phyloP scores from a whole-genome alignment of 2,329 filamentous ascomycete species.

The Clathrospora elynae region DNA sequence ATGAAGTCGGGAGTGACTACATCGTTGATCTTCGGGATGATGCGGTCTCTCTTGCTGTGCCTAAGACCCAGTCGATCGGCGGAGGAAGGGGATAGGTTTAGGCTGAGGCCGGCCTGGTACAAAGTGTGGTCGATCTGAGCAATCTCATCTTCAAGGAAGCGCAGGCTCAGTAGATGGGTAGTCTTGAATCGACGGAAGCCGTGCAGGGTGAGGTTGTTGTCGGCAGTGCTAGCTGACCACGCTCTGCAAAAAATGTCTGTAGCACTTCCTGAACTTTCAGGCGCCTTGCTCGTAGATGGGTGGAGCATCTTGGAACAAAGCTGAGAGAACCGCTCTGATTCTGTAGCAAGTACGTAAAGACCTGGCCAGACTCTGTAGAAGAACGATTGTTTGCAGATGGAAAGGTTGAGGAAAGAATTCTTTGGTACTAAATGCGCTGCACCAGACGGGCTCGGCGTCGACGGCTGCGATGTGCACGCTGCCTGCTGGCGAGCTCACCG shows the following conservation, averaged over 20 bases:
- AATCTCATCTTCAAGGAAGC: constrained; percentile 44
- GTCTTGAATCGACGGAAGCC: constrained; percentile 34
- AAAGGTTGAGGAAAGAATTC: not conserved
- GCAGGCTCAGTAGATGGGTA: constrained; percentile 44
- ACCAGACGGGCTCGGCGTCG: not conserved
- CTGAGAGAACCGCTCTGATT: too few relatives aligned
- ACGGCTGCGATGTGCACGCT: not conserved
- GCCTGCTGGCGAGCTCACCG: not conserved
- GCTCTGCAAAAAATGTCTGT: not conserved
- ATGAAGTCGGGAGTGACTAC: constrained; percentile 23
- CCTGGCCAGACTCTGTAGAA: not conserved
- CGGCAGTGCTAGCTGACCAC: not conserved
- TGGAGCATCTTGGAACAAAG: not conserved
- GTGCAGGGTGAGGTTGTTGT: constrained; percentile 29
- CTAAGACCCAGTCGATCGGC: constrained; percentile 35
- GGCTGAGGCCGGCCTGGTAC: constrained; percentile 42
- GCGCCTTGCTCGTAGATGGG: not conserved
- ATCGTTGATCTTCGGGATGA: constrained; percentile 12
- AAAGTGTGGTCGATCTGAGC: constrained; percentile 38
- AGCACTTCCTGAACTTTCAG: not conserved
- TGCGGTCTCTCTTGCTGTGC: constrained; percentile 30
- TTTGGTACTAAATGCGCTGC: not conserved
- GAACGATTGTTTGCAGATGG: not conserved
- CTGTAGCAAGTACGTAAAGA: too few relatives aligned
- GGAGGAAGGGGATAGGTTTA: constrained; percentile 23